Percentiles rank a stretch among this genome's conserved stretches.
Conservation (phyloP, 1,284 basidiomycete species). For the Cutaneotrichosporon cutaneum region DNA sequence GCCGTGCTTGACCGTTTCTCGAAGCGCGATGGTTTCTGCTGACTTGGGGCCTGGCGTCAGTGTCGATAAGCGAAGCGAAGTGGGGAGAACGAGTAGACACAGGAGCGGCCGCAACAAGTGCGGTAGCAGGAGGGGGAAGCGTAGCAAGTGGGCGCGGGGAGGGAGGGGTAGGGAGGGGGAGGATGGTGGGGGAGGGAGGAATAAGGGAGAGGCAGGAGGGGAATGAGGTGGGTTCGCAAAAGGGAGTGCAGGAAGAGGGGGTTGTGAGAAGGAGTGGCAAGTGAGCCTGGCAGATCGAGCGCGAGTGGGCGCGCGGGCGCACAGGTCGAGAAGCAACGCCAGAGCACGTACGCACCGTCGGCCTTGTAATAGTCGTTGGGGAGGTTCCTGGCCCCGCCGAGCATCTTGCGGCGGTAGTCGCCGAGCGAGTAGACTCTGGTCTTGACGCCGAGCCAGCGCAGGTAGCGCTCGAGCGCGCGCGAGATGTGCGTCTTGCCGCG, state of each 20-base stretch:
- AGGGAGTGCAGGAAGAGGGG: too few relatives aligned
- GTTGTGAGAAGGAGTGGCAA: too few relatives aligned
- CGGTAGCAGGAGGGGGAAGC: too few relatives aligned
- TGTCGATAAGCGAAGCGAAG: background rate
- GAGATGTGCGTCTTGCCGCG: constrained; percentile 97
- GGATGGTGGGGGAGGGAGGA: too few relatives aligned
- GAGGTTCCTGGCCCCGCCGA: constrained; percentile 82
- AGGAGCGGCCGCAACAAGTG: too few relatives aligned
- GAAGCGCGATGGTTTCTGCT: constrained; percentile 71
- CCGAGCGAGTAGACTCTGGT: constrained; percentile 91
- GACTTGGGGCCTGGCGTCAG: constrained; percentile 10
- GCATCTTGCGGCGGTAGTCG: constrained; percentile 84
- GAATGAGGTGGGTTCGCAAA: too few relatives aligned
- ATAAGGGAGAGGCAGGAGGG: too few relatives aligned
- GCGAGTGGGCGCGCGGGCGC: background rate
- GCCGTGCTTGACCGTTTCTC: constrained; percentile 70
- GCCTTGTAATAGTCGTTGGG: constrained; percentile 86
- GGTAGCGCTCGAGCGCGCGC: constrained; percentile 89
- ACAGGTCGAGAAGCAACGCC: too few relatives aligned
- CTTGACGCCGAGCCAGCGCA: constrained; percentile 97
- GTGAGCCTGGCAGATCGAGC: too few relatives aligned
- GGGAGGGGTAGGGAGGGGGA: too few relatives aligned
- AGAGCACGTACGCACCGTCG: constrained; percentile 59
- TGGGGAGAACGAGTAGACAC: too few relatives aligned
- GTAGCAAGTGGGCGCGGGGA: too few relatives aligned